These are phyloP conservation scores for Sporothrix humicola DNA, from an alignment of 2,329 filamentous ascomycete species.

Conservation along the genomic window DNA sequence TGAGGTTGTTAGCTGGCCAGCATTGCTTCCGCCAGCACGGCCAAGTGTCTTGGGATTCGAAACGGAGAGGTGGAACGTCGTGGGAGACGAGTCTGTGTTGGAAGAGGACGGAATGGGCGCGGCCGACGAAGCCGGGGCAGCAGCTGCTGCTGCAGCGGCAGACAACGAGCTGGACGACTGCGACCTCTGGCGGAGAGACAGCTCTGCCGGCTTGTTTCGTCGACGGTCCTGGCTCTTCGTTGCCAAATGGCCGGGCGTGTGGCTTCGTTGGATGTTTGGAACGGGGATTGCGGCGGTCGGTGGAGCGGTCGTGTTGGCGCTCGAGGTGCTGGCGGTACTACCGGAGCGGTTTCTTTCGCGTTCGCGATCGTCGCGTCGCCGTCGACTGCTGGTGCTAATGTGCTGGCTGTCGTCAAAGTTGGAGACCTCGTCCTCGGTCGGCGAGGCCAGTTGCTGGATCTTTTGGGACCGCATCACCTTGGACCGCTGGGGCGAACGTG, in stretches of 20 bases:
- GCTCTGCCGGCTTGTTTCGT: slow-evolving; percentile 59
- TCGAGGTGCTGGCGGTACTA: slow-evolving; percentile 43
- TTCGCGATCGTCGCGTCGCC: slow-evolving; percentile 32
- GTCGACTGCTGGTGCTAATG: slow-evolving; percentile 38
- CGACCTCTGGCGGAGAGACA: slow-evolving; percentile 60
- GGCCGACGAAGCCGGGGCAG: slow-evolving; percentile 39
- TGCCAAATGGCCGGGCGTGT: slow-evolving; percentile 66
- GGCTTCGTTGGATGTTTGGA: slow-evolving; percentile 57
- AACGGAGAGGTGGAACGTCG: slow-evolving; percentile 32
- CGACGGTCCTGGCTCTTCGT: slow-evolving; percentile 61
- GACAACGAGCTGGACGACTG: slow-evolving; percentile 52
- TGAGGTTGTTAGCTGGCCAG: slow-evolving; percentile 3
- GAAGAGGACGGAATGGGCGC: slow-evolving; percentile 28
- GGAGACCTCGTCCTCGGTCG: slow-evolving; percentile 41
- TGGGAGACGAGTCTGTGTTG: slow-evolving; percentile 39
- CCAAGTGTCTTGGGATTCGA: slow-evolving; percentile 27
- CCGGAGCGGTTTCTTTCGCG: slow-evolving; percentile 34
- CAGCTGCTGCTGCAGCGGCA: slow-evolving; percentile 36
- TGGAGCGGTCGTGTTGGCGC: slow-evolving; percentile 32
- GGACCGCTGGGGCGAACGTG: slow-evolving; percentile 49
- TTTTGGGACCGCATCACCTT: slow-evolving; percentile 61
- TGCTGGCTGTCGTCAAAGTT: slow-evolving; percentile 19
- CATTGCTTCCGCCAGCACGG: neutral
- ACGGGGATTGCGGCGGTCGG: slow-evolving; percentile 46
- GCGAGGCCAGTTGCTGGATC: slow-evolving; percentile 48